Evolutionary conservation across 2,329 filamentous ascomycete genomes (phyloP).

Genomic region (Aspergillus hiratsukae): DNA sequence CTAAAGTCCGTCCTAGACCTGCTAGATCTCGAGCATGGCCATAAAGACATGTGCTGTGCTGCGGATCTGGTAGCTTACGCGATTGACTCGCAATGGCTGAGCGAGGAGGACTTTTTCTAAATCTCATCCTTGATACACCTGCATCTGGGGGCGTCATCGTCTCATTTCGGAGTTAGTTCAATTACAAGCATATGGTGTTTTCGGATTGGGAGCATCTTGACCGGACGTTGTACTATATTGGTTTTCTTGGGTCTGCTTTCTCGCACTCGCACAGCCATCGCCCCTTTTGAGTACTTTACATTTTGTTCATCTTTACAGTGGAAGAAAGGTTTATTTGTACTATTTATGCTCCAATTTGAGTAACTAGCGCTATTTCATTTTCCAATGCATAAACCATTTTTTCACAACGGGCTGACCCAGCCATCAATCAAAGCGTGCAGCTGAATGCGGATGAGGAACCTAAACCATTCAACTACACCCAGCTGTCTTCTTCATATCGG

Average conservation of each 20-base stretch:
- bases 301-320: background rate
- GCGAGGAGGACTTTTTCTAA: conserved; percentile 36
- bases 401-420: background rate
- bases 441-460: background rate
- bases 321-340: background rate
- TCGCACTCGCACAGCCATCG: background rate
- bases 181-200: background rate
- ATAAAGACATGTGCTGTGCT: conserved; percentile 40
- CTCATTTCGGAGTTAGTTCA: background rate
- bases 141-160: background rate
- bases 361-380: background rate
- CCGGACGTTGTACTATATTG: background rate
- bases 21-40: conserved; percentile 34
- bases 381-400: background rate
- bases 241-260: background rate
- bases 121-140: background rate
- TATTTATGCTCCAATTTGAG: background rate
- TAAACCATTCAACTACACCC: too few relatives aligned
- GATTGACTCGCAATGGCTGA: conserved; percentile 40
- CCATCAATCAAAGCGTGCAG: background rate
- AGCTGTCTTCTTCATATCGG: background rate
- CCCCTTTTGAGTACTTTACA: background rate
- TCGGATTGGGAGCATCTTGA: background rate
- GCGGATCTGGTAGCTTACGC: conserved; percentile 42
- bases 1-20: conserved; percentile 31